Evolutionary conservation across 805 yeast genomes (phyloP), one percentile per base, ranked within the genome.

Genomic region (Myxozyma sirexii): DNA sequence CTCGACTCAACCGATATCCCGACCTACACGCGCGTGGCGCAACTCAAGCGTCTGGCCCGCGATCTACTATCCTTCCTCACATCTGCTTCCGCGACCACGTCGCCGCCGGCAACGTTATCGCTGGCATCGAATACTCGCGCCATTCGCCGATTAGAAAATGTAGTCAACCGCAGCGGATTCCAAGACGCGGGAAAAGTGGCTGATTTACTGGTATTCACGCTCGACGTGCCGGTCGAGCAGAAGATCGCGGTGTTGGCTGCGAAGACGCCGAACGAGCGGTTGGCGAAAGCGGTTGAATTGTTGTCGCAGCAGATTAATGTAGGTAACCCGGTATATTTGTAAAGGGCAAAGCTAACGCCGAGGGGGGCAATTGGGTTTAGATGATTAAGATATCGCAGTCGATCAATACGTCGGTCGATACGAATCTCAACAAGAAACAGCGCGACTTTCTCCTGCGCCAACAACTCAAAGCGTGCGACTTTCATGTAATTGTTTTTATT

Each of bases 181-280:
- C 56, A 62, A 43, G 65, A 70, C 2, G 65, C 77, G 2, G 71
- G 72, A 3, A 59, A 62, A 43, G 60, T 75, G 24, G 73, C 74
- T 1, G 79, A 76, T 57, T 56, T 75, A 33, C 63, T 75, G 26
- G 71, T 70, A 15, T 69, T 76, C 3, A 65, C 75, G 27, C 64
- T 75, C 33, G 76, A 76, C 12, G 66, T 75, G 26, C 65, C 68
- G 2, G 65, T 59, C 27, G 64, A 59, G 7, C 71, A 73, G 43
- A 72, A 72, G 57, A 56, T 73, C 26, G 58, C 57, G 6, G 19
- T 75, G 24, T 61, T 76, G 43, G 66, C 67, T 3, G 68, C 70
- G 15, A 52, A 68, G 10, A 63, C 68, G 33, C 68, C 71, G n/a
- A 56, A 44, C 17, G 62, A 60, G 31, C 65, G 79, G 15, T 45